Conservation (phyloP, 805 yeast genomes). For the Candida stauntonica region DNA sequence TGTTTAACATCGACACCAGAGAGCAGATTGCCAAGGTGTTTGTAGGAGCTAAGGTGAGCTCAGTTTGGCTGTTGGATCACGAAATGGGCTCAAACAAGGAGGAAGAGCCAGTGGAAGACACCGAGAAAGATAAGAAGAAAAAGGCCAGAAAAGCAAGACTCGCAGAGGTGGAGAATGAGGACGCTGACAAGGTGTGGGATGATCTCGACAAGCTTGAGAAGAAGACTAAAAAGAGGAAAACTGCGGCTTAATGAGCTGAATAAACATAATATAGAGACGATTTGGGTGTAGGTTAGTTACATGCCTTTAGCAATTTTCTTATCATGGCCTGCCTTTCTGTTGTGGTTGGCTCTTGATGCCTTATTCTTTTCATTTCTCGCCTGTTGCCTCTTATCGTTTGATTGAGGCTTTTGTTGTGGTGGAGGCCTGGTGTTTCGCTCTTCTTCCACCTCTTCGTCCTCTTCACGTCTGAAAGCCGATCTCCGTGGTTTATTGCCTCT, state of each 20-base stretch:
- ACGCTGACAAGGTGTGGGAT: constrained; percentile 37
- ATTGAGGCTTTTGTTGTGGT: not conserved
- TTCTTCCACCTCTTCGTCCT: constrained; percentile 11
- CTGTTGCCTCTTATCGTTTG: constrained; percentile 32
- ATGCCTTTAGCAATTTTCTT: constrained; percentile 38
- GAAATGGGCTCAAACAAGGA: constrained; percentile 29
- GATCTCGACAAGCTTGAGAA: constrained; percentile 24
- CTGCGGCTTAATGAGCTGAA: too few species aligned
- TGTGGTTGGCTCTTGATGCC: constrained; percentile 57
- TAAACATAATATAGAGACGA: too few species aligned
- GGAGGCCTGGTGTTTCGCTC: constrained; percentile 1
- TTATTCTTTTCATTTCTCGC: constrained; percentile 52
- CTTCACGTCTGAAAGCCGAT: constrained; percentile 14
- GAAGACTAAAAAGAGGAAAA: constrained; percentile 19
- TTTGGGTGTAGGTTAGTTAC: not conserved
- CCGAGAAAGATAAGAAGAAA: constrained; percentile 28
- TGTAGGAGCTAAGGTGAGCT: constrained; percentile 65
- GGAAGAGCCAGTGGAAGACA: constrained; percentile 25
- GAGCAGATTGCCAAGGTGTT: constrained; percentile 64
- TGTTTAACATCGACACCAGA: constrained; percentile 59
- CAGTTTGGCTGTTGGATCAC: constrained; percentile 47
- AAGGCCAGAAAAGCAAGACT: constrained; percentile 38
- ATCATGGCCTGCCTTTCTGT: constrained; percentile 57
- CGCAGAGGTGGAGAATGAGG: constrained; percentile 24
- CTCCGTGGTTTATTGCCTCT: constrained; percentile 36